Conservation (phyloP, 495 filamentous ascomycete genomes). For the Aspergillus wentii region DNA sequence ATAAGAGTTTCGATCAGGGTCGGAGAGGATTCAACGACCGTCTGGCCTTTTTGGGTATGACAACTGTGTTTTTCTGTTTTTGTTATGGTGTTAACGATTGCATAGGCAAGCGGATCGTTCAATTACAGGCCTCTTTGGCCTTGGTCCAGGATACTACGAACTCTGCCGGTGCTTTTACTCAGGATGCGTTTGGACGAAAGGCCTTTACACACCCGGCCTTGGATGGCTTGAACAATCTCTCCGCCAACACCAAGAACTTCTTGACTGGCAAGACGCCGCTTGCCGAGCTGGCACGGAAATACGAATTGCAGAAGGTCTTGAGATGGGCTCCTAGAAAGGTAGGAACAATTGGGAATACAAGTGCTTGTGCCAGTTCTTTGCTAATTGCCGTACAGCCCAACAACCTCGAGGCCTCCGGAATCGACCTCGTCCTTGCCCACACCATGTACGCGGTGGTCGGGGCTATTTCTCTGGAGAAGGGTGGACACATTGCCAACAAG, state of each 20-base stretch:
- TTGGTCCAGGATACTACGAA: slow-evolving; percentile 51
- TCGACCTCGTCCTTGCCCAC: slow-evolving; percentile 65
- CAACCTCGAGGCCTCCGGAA: slow-evolving; percentile 66
- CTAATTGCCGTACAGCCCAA: slow-evolving; percentile 48
- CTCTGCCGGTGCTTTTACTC: slow-evolving; percentile 12
- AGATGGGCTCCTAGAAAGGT: slow-evolving; percentile 87
- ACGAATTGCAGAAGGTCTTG: slow-evolving; percentile 65
- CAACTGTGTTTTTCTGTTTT: slow-evolving; percentile 1
- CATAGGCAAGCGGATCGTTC: slow-evolving; percentile 74
- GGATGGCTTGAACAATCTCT: slow-evolving; percentile 65
- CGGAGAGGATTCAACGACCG: slow-evolving; percentile 91
- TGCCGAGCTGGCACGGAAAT: slow-evolving; percentile 58
- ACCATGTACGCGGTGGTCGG: slow-evolving; percentile 82
- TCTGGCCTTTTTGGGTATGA: slow-evolving; percentile 81
- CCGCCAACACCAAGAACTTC: slow-evolving; percentile 45
- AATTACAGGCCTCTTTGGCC: slow-evolving; percentile 69
- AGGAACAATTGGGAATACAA: slow-evolving; percentile 8
- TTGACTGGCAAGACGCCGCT: slow-evolving; percentile 56
- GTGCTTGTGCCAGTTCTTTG: too few relatives aligned
- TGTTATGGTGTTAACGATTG: slow-evolving; percentile 1
- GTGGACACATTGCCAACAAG: slow-evolving; percentile 69
- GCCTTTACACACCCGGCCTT: slow-evolving; percentile 73
- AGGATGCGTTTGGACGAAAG: slow-evolving; percentile 44
- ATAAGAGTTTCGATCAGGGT: slow-evolving; percentile 98
- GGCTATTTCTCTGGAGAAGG: slow-evolving; percentile 79